phyloP scores from a whole-genome alignment of 1,284 basidiomycete species.

The Ganoderma boninense region DNA sequence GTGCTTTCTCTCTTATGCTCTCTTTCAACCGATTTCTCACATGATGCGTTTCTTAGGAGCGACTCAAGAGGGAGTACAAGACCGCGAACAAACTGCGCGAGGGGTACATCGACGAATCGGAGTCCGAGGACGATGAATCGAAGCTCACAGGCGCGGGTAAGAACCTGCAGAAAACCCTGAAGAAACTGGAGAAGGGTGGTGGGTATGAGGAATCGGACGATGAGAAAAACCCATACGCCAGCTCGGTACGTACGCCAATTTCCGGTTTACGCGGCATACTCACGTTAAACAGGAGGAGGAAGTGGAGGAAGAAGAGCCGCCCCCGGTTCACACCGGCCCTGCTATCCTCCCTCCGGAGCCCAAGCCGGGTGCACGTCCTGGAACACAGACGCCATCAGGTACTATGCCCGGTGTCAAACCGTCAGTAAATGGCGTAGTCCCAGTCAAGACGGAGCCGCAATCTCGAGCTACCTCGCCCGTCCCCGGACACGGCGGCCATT shows the following conservation, averaged over 20 bases:
- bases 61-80: constrained; percentile 84
- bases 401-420: constrained; percentile 35
- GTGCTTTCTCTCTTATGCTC: constrained; percentile 47
- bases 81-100: constrained; percentile 78
- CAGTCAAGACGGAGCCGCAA: constrained; percentile 35
- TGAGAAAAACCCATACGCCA: constrained; percentile 82
- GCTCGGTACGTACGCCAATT: constrained; percentile 59
- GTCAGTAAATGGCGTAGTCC: constrained; percentile 42
- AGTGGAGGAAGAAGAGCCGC: constrained; percentile 71
- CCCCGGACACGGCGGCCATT: constrained; percentile 69
- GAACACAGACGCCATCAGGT: constrained; percentile 43
- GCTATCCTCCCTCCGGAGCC: constrained; percentile 61
- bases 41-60: constrained; percentile 60
- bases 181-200: constrained; percentile 75
- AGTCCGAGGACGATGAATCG: constrained; percentile 70
- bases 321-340: constrained; percentile 58
- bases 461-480: constrained; percentile 65
- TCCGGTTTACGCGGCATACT: neutral
- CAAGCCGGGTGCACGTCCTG: constrained; percentile 42
- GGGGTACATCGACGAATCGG: constrained; percentile 72
- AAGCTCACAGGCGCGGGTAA: constrained; percentile 74
- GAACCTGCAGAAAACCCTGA: constrained; percentile 81
- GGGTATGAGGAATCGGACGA: constrained; percentile 88
- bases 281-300: constrained; percentile 55
- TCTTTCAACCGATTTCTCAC: neutral